Percentiles rank a stretch among this genome's conserved stretches.
Conservation (phyloP, 805 yeast species). For the Metschnikowia corniflorae region DNA sequence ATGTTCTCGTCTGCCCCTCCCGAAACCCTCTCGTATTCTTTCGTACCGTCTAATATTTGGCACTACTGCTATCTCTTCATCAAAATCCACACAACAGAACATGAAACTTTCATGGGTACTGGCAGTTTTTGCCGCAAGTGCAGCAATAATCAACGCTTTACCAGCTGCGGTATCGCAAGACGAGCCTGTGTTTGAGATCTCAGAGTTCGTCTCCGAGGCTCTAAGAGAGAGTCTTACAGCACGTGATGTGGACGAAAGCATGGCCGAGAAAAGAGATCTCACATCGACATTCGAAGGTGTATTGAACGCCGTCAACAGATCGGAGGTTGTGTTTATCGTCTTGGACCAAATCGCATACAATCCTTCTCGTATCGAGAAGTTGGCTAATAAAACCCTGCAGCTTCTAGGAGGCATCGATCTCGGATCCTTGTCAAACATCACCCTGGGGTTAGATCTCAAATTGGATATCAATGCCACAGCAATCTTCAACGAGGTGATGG, state of each 20-base stretch:
- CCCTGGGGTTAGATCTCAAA: constrained; percentile 15
- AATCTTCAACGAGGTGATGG: constrained; percentile 22
- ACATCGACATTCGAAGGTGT: constrained; percentile 23
- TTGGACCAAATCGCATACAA: constrained; percentile 34
- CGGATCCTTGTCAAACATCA: constrained; percentile 8
- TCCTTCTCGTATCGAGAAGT: constrained; percentile 23
- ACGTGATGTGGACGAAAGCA: constrained; percentile 12
- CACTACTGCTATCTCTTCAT: too few relatives aligned
- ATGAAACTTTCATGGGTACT: constrained; percentile 16
- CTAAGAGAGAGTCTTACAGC: constrained; percentile 7
- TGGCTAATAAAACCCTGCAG: constrained; percentile 32
- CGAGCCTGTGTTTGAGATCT: constrained; percentile 10
- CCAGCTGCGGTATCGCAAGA: constrained; percentile 21
- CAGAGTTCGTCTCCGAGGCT: constrained; percentile 5
- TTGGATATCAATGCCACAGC: constrained; percentile 18
- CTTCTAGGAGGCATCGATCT: constrained; percentile 17
- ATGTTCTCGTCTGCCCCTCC: too few relatives aligned
- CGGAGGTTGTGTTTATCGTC: constrained; percentile 33
- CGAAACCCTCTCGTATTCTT: too few relatives aligned
- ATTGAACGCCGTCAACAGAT: constrained; percentile 25
- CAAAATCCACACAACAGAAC: background rate
- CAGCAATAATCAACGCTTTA: constrained; percentile 17
- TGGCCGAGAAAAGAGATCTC: constrained; percentile 18
- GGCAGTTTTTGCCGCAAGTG: constrained; percentile 9
- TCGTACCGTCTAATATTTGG: too few relatives aligned